Base-by-base conservation (phyloP, 202 grass and related monocot genomes). In the Eragrostis tef region DNA sequence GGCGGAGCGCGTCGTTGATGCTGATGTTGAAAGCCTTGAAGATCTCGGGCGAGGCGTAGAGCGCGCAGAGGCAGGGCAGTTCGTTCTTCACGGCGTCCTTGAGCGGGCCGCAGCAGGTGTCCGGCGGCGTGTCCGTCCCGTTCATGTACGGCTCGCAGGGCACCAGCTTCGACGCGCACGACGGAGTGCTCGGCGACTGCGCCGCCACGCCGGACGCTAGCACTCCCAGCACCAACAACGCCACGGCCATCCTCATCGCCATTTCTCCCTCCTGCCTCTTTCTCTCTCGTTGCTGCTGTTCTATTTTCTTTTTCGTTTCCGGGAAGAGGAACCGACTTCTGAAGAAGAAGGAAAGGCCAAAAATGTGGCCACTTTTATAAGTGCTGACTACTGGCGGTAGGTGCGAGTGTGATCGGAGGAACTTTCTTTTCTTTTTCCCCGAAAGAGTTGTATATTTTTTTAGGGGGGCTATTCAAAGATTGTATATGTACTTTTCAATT, bases 21-120 rank as follows among this genome's bases (percentile, higher is more conserved):
- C 51, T 91, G 81, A 91, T 85, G 66, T 69, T 67, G 58, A 81
- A 82, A 53, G 77, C 81, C 72, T 45, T 78, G 81, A 91, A 88
- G 85, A 91, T 87, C 81, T 81, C 77, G 50, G 85, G 89, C 36
- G 49, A 3, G 25, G 71, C 51, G 71, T 91, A 87, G 74, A 91
- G 74, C 0, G 6, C 63, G 82, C 89, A 91, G 83, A 91, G 86
- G 79, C 89, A 91, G 5, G n/a, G 4, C 15, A 31, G 63, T 10
- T 91, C 73, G 64, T 79, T 88, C 83, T 79, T 29, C 3, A 91
- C 82, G 62, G 82, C 69, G 0, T 79, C 69, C 73, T 73, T 79
- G 68, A 91, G 74, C 86, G 89, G 82, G 1, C 2, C 27, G 73
- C 89, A 91, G 89, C 89, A 91, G 57, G 53, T 9, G 5, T 84